Evolutionary conservation across 352 stramenopile species (phyloP).

Genomic region (Thalassiosira exigua): DNA sequence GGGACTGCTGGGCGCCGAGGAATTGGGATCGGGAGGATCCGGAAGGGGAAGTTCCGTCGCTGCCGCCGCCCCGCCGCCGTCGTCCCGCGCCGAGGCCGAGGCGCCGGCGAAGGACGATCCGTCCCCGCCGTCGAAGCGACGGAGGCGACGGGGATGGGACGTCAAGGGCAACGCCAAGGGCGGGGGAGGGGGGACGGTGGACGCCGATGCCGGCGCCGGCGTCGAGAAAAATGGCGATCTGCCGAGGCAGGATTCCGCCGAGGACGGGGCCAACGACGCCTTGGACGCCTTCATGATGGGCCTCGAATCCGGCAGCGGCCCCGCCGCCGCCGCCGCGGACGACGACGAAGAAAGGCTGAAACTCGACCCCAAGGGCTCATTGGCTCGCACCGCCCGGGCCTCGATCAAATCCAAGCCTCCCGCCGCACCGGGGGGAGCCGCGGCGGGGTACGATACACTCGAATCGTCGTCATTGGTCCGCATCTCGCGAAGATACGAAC

Average conservation of each 20-base stretch:
- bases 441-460: too few species aligned
- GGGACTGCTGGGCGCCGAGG: conserved; percentile 25
- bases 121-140: conserved; percentile 46
- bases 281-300: conserved; percentile 83
- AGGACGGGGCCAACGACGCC: conserved; percentile 55
- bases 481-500: too few species aligned
- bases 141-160: conserved; percentile 59
- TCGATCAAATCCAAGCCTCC: conserved; percentile 17
- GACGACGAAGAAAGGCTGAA: conserved; percentile 34
- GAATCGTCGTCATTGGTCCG: too few species aligned
- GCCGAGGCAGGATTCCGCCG: background rate
- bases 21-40: conserved; percentile 24
- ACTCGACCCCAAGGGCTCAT: conserved; percentile 67
- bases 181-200: conserved; percentile 5
- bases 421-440: conserved; percentile 31
- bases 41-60: background rate
- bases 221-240: background rate
- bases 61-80: background rate
- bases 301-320: conserved; percentile 64
- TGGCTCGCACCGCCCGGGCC: conserved; percentile 59
- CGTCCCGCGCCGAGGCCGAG: conserved; percentile 2
- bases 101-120: conserved; percentile 16
- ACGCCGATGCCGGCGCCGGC: conserved; percentile 8
- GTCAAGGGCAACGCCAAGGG: conserved; percentile 17
- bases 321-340: conserved; percentile 14